Conservation (phyloP, 768 basidiomycete species). For the Ramaria rubella region DNA sequence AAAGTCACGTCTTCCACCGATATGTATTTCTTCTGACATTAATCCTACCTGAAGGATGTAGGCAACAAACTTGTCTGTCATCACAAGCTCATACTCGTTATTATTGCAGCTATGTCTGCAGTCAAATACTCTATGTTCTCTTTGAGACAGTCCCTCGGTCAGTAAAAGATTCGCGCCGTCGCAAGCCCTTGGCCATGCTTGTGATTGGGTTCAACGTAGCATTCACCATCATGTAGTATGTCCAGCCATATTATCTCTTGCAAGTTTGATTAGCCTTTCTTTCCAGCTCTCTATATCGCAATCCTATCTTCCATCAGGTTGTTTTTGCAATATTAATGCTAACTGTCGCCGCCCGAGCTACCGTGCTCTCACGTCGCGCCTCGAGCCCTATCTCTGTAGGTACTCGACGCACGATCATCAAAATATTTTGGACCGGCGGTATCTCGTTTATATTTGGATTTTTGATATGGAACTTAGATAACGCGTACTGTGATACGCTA, state of each 20-base stretch:
- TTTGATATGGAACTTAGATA: constrained; percentile 75
- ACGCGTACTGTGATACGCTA: constrained; percentile 58
- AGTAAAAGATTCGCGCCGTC: constrained; percentile 27
- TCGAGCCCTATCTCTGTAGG: constrained; percentile 33
- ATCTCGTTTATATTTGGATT: constrained; percentile 58
- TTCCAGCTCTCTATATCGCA: constrained; percentile 54
- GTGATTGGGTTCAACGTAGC: constrained; percentile 44
- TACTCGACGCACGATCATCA: constrained; percentile 35
- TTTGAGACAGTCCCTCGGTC: constrained; percentile 51
- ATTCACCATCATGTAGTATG: constrained; percentile 73
- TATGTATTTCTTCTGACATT: not conserved
- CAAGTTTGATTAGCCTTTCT: not conserved
- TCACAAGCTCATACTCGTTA: not conserved
- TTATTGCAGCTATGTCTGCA: constrained; percentile 48
- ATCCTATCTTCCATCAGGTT: constrained; percentile 75
- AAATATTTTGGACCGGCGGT: constrained; percentile 47
- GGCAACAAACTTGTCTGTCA: not conserved
- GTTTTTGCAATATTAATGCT: constrained; percentile 61
- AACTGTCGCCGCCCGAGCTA: constrained; percentile 38
- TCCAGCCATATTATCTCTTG: constrained; percentile 9
- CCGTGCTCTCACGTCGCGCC: constrained; percentile 42
- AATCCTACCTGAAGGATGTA: constrained; percentile 6
- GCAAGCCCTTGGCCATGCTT: constrained; percentile 28
- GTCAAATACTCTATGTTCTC: constrained; percentile 52
- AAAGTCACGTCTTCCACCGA: constrained; percentile 5